Evolutionary conservation across 305 asterid genomes (phyloP), one percentile per base, ranked within the genome.

Genomic region (Withania somnifera): DNA sequence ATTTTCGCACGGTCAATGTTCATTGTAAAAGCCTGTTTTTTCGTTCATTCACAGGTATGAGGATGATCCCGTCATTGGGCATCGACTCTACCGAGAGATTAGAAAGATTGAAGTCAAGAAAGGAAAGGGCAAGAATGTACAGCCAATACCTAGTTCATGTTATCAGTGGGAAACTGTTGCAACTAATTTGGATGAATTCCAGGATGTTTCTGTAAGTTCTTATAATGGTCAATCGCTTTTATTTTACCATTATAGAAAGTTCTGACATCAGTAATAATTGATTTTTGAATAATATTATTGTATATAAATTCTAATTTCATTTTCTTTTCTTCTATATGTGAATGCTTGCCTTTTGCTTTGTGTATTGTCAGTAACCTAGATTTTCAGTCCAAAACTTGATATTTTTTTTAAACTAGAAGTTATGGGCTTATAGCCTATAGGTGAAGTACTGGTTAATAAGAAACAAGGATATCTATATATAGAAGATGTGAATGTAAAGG

Each of bases 161-260:
- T 97, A 93, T 88, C 96, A 91, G 79, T 97, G 98, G 99, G 98
- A 93, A 86, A 90, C 99, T 82, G 96, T 91, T 77, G 99, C 98
- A 24, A 93, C 97, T 71, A 97, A 91, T 85, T 91, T 97, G 53
- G 98, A 97, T 58, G 99, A 97, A 87, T 97, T 97, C 89, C 87
- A 83, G 81, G 88, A 85, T 87, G 98, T 95, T 89, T 90, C 97
- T 81, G 99, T 95, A 88, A 94, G 99, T 90, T 56, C 45, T 85
- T 80, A 52, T 81, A 69, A 51, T 82, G 40, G 22, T 81, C 36
- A 32, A 8, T 84, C 68, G 10, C 77, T 26, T 63, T 6, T 52
- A 20, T 75, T 19, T n/a, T 66, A 30, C 76, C 24, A 15, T 79
- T 54, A 5, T 28, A 26, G 51, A 5, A 64, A 64, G 14, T 30